phyloP scores from a whole-genome alignment of 352 stramenopile genomes.

The Phytophthora capsici region DNA sequence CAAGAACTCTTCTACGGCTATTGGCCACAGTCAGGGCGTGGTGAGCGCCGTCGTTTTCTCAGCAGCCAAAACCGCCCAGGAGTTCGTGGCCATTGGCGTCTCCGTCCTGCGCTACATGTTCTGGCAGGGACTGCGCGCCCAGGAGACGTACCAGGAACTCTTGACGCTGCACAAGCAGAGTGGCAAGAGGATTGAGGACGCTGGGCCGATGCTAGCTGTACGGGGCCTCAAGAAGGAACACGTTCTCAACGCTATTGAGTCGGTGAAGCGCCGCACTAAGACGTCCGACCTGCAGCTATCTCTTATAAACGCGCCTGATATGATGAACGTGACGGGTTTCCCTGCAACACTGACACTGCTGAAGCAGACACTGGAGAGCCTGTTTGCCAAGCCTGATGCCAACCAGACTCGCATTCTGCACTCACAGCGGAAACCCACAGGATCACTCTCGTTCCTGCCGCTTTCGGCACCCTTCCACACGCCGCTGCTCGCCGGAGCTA shows the following conservation, averaged over 20 bases:
- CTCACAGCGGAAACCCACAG: conserved; percentile 79
- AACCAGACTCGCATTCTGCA: conserved; percentile 81
- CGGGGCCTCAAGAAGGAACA: conserved; percentile 58
- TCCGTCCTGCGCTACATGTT: conserved; percentile 80
- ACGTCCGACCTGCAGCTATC: conserved; percentile 69
- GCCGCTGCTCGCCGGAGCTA: conserved; percentile 48
- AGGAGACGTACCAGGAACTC: conserved; percentile 55
- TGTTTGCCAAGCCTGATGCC: conserved; percentile 58
- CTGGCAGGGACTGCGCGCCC: conserved; percentile 77
- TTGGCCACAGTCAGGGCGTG: conserved; percentile 86
- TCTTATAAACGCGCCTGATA: conserved; percentile 68
- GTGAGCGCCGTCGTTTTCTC: conserved; percentile 78
- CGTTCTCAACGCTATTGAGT: conserved; percentile 61
- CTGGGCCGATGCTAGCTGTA: conserved; percentile 80
- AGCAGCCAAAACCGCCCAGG: conserved; percentile 53
- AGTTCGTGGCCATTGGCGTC: conserved; percentile 59
- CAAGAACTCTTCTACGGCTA: conserved; percentile 41
- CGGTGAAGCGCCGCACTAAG: conserved; percentile 50
- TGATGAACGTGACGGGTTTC: conserved; percentile 77
- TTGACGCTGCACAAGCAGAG: conserved; percentile 38
- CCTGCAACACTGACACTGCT: conserved; percentile 61
- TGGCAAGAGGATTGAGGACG: conserved; percentile 33
- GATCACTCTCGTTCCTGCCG: conserved; percentile 58
- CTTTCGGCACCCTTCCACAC: conserved; percentile 87
- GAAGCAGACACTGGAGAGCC: conserved; percentile 51